A percentile compares a stretch with the other conserved stretches of the same genome.
Evolutionary conservation across 2,329 filamentous ascomycete genomes (phyloP).

Genomic region (Fusarium concolor): DNA sequence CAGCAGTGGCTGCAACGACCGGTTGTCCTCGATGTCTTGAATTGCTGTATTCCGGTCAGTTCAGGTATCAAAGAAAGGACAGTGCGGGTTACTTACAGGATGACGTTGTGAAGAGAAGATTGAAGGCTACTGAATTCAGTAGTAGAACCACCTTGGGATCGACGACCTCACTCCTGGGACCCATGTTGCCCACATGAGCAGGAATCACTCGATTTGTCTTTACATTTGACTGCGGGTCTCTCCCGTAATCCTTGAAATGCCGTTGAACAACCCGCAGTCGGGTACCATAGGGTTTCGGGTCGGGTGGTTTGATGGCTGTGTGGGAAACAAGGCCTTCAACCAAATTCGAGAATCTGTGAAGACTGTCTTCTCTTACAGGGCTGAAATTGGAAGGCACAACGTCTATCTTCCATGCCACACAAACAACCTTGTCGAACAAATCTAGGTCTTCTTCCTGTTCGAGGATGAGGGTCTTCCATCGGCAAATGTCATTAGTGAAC

Average conservation of each 20-base stretch:
- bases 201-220: conserved; percentile 1
- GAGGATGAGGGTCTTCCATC: conserved; percentile 43
- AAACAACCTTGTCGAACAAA: conserved; percentile 43
- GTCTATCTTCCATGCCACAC: conserved; percentile 38
- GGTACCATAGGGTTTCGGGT: conserved; percentile 15
- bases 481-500: conserved; percentile 43
- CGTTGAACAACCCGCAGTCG: conserved; percentile 32
- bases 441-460: conserved; percentile 17
- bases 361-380: conserved; percentile 3
- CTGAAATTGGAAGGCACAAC: background rate
- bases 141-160: conserved; percentile 32
- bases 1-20: conserved; percentile 5
- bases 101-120: conserved; percentile 27
- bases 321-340: conserved; percentile 41
- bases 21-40: conserved; percentile 33
- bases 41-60: conserved; percentile 27
- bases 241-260: conserved; percentile 22
- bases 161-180: conserved; percentile 5
- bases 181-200: too few relatives aligned
- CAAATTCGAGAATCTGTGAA: conserved; percentile 38
- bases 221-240: background rate
- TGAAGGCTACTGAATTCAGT: conserved; percentile 41
- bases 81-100: conserved; percentile 22
- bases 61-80: too few relatives aligned
- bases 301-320: conserved; percentile 3